Conservation (phyloP, 371 early-diverging fungal species). For the Apophysomyces ossiformis region DNA sequence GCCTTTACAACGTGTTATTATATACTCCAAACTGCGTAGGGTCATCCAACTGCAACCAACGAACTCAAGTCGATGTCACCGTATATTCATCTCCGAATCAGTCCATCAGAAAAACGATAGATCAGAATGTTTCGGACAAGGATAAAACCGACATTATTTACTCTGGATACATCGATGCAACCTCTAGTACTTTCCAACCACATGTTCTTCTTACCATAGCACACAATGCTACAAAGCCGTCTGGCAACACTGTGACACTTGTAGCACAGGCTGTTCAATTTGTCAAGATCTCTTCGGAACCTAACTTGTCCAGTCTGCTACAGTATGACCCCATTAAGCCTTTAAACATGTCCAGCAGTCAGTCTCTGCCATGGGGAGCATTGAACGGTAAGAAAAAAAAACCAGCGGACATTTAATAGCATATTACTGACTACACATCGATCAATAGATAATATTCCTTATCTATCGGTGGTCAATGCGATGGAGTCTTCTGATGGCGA, state of each 20-base stretch:
- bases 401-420: background rate
- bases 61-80: constrained; percentile 46
- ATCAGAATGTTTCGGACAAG: constrained; percentile 29
- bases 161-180: constrained; percentile 51
- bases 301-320: constrained; percentile 32
- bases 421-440: background rate
- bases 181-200: constrained; percentile 51
- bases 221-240: constrained; percentile 27
- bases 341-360: constrained; percentile 13
- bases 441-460: constrained; percentile 45
- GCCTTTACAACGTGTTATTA: constrained; percentile 65
- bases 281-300: constrained; percentile 49
- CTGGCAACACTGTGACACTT: constrained; percentile 34
- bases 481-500: constrained; percentile 33
- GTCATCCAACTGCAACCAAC: constrained; percentile 48
- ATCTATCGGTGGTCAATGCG: constrained; percentile 40
- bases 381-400: constrained; percentile 24
- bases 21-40: constrained; percentile 64
- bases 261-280: constrained; percentile 60
- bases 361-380: constrained; percentile 24
- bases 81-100: constrained; percentile 33
- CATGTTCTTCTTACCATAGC: constrained; percentile 43
- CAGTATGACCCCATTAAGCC: constrained; percentile 29
- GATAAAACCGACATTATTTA: constrained; percentile 47
- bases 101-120: constrained; percentile 23